Conservation (phyloP, 2,329 filamentous ascomycete genomes). For the Colletotrichum liriopes region DNA sequence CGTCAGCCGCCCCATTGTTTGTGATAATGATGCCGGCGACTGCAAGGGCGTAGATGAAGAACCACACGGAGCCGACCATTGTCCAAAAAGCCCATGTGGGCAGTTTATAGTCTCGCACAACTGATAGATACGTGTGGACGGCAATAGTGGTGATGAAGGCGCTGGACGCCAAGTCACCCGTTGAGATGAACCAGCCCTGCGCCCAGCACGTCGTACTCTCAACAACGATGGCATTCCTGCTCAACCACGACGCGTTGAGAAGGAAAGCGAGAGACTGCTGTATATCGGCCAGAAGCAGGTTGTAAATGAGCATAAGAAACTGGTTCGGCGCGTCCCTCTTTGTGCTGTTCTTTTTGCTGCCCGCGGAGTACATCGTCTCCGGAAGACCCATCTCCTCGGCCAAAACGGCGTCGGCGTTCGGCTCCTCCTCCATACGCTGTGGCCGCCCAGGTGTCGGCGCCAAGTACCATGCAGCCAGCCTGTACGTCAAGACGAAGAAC, state of each 20-base stretch:
- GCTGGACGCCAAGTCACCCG: slow-evolving; percentile 70
- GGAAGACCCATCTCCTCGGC: slow-evolving; percentile 46
- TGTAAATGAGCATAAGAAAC: slow-evolving; percentile 73
- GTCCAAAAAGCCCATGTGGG: slow-evolving; percentile 61
- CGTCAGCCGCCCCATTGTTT: slow-evolving; percentile 26
- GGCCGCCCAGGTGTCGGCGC: slow-evolving; percentile 45
- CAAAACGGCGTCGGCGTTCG: slow-evolving; percentile 52
- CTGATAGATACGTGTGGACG: slow-evolving; percentile 70
- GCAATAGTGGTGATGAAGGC: slow-evolving; percentile 72
- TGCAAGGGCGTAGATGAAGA: slow-evolving; percentile 53
- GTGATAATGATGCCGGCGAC: slow-evolving; percentile 31
- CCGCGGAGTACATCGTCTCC: slow-evolving; percentile 45
- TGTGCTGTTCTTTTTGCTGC: slow-evolving; percentile 29
- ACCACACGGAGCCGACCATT: slow-evolving; percentile 63
- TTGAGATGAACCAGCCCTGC: slow-evolving; percentile 72
- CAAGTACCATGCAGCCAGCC: slow-evolving; percentile 54
- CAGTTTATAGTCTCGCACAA: slow-evolving; percentile 66
- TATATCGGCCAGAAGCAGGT: slow-evolving; percentile 72
- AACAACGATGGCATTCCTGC: slow-evolving; percentile 62
- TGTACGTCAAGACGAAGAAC: slow-evolving; percentile 54
- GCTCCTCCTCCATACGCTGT: slow-evolving; percentile 47
- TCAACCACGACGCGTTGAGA: slow-evolving; percentile 68
- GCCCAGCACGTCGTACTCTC: slow-evolving; percentile 64
- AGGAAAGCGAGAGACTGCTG: slow-evolving; percentile 71
- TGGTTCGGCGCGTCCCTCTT: slow-evolving; percentile 60